Base-by-base conservation (phyloP, 1,284 basidiomycete genomes). In the Meira nashicola region DNA sequence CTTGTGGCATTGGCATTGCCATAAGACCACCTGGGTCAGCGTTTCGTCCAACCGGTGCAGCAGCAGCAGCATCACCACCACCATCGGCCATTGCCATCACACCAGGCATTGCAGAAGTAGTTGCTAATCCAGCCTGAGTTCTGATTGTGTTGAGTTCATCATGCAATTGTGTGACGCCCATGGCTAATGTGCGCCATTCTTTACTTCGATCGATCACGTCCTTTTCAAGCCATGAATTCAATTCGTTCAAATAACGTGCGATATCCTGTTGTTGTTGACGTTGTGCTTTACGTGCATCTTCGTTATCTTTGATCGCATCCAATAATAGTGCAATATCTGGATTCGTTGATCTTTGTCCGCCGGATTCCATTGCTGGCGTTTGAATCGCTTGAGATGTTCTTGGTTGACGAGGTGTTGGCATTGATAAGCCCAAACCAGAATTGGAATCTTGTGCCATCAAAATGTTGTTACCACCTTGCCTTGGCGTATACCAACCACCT, bases 171-270 rank as follows among this genome's bases (percentile, higher is more conserved):
- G 67, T 64, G 3, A 73, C 71, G 14, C 68, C 70, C 37, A 64
- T 58, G 2, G 68, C 64, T 0, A 74, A 63, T 7, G 64, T 66
- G 1, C 68, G 53, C 66, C 68, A 72, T 33, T 74, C 71, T 47
- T 73, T 72, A 5, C 64, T 62, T 2, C 72, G 62, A 57, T 74
- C 68, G 9, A 64, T 61, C 1, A 73, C 65, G 53, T 74, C 72
- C 1, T 60, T 50, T 49, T 74, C 72, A 9, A 74, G 55, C 72
- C 72, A 74, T 1, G 56, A 50, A 33, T 74, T 73, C 55, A 74
- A 67, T 59, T 74, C 71, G 62, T 71, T 71, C 48, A 74, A 61
- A 41, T 74, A 74, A 40, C 71, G 57, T 12, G 69, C 70, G 39
- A 74, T 71, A 48, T 74, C 71, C 28, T 63, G 63, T 39, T 73